Evolutionary conservation across 2,329 filamentous ascomycete species (phyloP).

Genomic region (Scortechinia acanthostroma): DNA sequence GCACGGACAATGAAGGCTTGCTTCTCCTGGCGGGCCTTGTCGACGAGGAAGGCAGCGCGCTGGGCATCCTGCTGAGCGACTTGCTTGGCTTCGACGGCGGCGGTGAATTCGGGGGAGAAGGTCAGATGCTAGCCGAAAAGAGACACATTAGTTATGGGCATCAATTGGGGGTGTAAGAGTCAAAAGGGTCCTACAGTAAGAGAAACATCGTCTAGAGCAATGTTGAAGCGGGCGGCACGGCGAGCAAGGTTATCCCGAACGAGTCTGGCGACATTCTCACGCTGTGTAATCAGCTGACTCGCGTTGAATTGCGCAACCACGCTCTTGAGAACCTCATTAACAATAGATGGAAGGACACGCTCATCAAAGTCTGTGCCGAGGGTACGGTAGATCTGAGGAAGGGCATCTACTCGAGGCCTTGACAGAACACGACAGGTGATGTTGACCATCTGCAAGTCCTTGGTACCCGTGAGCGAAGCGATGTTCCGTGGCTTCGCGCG

Average conservation of each 20-base stretch:
- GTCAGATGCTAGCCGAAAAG: constrained; percentile 65
- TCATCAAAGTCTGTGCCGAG: constrained; percentile 95
- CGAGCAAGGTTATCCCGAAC: constrained; percentile 88
- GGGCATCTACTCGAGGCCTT: constrained; percentile 75
- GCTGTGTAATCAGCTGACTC: constrained; percentile 94
- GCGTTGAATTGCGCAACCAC: constrained; percentile 99
- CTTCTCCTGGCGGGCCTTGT: constrained; percentile 98
- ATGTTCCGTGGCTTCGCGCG: constrained; percentile 96
- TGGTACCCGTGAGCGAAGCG: constrained; percentile 92
- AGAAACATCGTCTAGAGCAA: constrained; percentile 92
- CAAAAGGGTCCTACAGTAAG: constrained; percentile 62
- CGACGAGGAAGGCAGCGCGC: constrained; percentile 91
- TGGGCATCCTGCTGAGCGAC: constrained; percentile 88
- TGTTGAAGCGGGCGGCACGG: constrained; percentile 92
- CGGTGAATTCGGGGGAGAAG: constrained; percentile 69
- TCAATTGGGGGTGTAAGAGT: not conserved
- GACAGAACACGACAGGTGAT: constrained; percentile 99
- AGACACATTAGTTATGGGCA: constrained; percentile 13
- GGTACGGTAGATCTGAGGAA: constrained; percentile 95
- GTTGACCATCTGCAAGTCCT: constrained; percentile 99
- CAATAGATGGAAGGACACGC: constrained; percentile 90
- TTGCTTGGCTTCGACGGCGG: constrained; percentile 68
- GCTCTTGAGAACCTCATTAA: constrained; percentile 97
- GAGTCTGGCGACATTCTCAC: constrained; percentile 87
- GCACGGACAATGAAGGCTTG: constrained; percentile 97